Percentiles rank a stretch among this genome's conserved stretches.
phyloP scores from a whole-genome alignment of 345 rosid species.

The Gossypium thurberi region DNA sequence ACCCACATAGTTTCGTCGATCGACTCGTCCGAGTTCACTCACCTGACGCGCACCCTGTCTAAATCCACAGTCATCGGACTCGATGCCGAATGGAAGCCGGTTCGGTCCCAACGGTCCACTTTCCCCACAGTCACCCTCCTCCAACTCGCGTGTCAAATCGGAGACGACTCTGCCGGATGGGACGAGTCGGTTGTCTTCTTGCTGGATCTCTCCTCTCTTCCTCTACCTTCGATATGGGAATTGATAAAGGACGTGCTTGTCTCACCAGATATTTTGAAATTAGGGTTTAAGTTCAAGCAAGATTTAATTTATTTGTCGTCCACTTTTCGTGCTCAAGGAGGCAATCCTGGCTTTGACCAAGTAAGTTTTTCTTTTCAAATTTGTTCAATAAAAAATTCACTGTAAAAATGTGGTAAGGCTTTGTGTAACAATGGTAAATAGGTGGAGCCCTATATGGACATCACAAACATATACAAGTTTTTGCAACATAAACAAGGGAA shows the following conservation, averaged over 20 bases:
- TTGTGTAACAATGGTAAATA: constrained; percentile 25
- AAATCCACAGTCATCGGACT: constrained; percentile 59
- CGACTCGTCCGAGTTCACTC: constrained; percentile 72
- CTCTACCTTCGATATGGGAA: constrained; percentile 55
- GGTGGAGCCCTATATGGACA: constrained; percentile 89
- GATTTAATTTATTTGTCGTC: constrained; percentile 77
- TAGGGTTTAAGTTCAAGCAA: constrained; percentile 82
- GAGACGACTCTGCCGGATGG: constrained; percentile 22
- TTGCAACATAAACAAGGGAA: constrained; percentile 58
- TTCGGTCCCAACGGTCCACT: constrained; percentile 27
- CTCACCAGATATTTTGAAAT: constrained; percentile 62
- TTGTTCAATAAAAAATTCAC: not conserved
- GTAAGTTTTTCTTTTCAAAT: constrained; percentile 20
- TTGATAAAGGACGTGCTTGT: constrained; percentile 46
- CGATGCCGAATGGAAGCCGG: constrained; percentile 92
- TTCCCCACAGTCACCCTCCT: constrained; percentile 73
- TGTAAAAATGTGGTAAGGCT: not conserved
- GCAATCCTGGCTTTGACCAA: constrained; percentile 60
- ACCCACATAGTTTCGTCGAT: constrained; percentile 43
- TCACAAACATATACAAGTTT: constrained; percentile 41
- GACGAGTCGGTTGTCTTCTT: constrained; percentile 53
- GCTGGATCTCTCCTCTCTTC: constrained; percentile 53
- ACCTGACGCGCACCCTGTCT: constrained; percentile 40
- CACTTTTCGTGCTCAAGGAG: constrained; percentile 59
- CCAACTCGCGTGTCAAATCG: constrained; percentile 66